Evolutionary conservation across 2,329 filamentous ascomycete genomes (phyloP).

Genomic region (Rosellinia necatrix): DNA sequence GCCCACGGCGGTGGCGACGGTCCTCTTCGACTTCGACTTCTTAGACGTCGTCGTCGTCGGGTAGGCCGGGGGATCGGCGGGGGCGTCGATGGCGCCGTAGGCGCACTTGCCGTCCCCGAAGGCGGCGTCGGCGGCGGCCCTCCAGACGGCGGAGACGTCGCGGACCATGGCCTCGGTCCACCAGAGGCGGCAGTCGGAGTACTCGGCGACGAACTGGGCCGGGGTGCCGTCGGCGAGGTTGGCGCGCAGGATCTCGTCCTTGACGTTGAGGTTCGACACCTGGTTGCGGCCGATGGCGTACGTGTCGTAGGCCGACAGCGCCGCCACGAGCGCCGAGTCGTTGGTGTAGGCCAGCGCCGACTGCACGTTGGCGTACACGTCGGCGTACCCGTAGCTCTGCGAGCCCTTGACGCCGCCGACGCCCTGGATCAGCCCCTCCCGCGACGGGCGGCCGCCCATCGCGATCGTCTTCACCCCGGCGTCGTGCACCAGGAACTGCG

Average conservation of each 20-base stretch:
- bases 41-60: constrained; percentile 16
- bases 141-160: constrained; percentile 54
- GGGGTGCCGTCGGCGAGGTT: constrained; percentile 48
- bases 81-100: constrained; percentile 40
- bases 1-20: constrained; percentile 11
- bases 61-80: background rate
- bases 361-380: constrained; percentile 38
- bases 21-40: no score
- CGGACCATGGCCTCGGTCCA: constrained; percentile 55
- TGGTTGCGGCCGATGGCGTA: constrained; percentile 43
- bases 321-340: constrained; percentile 37
- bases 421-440: constrained; percentile 55
- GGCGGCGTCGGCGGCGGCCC: constrained; percentile 46
- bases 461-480: constrained; percentile 59
- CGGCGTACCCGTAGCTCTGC: constrained; percentile 43
- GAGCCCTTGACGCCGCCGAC: constrained; percentile 59
- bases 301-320: constrained; percentile 39
- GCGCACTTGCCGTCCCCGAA: constrained; percentile 49
- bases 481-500: constrained; percentile 57
- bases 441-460: constrained; percentile 53
- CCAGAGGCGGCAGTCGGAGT: constrained; percentile 55
- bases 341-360: constrained; percentile 34
- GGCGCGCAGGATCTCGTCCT: constrained; percentile 45
- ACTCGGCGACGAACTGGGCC: constrained; percentile 54
- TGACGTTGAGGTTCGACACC: constrained; percentile 44